Conservation (phyloP, 768 basidiomycete genomes). For the Paxillus ammoniavirescens region DNA sequence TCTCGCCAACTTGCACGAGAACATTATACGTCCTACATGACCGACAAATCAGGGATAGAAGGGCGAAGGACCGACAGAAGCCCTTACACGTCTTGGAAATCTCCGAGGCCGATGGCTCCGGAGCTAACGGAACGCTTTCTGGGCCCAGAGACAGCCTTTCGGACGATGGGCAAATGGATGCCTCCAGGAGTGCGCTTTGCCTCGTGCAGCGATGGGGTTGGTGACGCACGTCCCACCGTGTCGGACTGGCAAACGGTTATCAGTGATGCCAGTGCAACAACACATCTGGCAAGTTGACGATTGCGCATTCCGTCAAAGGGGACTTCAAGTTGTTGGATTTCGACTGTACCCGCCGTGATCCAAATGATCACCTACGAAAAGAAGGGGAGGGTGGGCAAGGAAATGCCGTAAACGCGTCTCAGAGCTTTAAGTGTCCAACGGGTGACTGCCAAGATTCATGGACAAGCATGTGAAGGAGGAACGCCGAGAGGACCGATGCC, state of each 20-base stretch:
- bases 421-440: not conserved
- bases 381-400: not conserved
- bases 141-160: not conserved
- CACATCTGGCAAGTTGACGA: conserved; percentile 2
- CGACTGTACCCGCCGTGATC: not conserved
- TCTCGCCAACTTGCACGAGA: conserved; percentile 53
- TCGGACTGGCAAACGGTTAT: conserved; percentile 1
- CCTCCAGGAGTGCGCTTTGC: conserved; percentile 14
- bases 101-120: conserved; percentile 54
- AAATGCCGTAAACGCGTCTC: not conserved
- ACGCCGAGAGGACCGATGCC: not conserved
- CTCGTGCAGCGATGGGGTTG: not conserved
- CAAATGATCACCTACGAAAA: not conserved
- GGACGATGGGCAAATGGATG: conserved; percentile 24
- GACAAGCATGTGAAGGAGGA: not conserved
- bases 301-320: conserved; percentile 9
- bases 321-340: not conserved
- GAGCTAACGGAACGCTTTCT: conserved; percentile 16
- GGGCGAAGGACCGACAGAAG: not conserved
- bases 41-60: conserved; percentile 1
- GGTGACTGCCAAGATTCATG: not conserved
- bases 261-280: conserved; percentile 7
- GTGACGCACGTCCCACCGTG: not conserved
- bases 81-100: conserved; percentile 61
- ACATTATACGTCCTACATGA: conserved; percentile 59